Evolutionary conservation across 257 asterid genomes (phyloP), one percentile per base, ranked within the genome.

Genomic region (Cinchona pubescens): DNA sequence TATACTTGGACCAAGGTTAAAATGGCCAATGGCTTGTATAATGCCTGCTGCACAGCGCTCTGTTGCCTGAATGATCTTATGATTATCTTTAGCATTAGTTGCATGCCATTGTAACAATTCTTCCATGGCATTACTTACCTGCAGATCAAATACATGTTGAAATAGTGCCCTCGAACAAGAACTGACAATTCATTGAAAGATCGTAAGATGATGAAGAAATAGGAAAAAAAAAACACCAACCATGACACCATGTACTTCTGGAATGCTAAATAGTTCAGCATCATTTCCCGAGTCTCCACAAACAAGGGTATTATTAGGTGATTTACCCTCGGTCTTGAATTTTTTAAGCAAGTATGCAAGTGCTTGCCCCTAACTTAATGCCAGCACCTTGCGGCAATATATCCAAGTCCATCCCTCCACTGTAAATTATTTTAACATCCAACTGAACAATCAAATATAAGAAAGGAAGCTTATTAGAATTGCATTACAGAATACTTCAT

Each of bases 281-380:
- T 92, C 99, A 79, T 95, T 95, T 73, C 99, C 99, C 13, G 99
- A 95, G 83, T 95, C 99, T 32, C 99, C 97, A 70, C 98, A 95
- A 73, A 86, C 99, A 83, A 95, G 96, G 27, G 99, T 95, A 79
- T 90, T 95, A 62, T 73, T 76, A 42, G 99, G 99, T 49, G 82
- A 79, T 84, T 88, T 88, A 11, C 88, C 91, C 85, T 76, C 91
- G 1, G 80, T 79, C 82, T 83, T 90, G 79, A 92, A 86, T 76
- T 85, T 95, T 74, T 87, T 85, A 71, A 87, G 99, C 88, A 95
- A 80, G 85, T 95, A 95, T 79, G 97, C 96, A 79, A 95, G 97
- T 75, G 99, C 99, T 82, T 92, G 97, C 82, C 99, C 99, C 87
- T 95, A n/a, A n/a, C n/a, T n/a, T n/a, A n/a, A n/a, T 95, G 56